Evolutionary conservation across 1,139 yeast genomes (phyloP), one percentile per base, ranked within the genome.

Genomic region (Kodamaea ohmeri): DNA sequence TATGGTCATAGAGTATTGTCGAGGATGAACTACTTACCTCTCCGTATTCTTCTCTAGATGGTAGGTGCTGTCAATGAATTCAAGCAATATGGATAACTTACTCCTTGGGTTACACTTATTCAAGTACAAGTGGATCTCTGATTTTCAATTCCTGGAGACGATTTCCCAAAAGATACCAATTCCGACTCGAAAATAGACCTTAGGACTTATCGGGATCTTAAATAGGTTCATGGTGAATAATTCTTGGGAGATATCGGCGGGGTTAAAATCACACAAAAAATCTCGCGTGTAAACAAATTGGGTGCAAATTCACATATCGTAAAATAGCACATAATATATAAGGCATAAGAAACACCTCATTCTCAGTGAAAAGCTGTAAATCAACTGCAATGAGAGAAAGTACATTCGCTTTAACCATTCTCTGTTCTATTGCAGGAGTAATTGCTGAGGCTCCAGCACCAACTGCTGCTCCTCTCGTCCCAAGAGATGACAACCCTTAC

Each of bases 361-460:
- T 13, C 12, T 6, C 12, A 24, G 12, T 24, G 12, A 9, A 11
- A 24, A n/a, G n/a, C n/a, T n/a, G n/a, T 13, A 24, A n/a, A 5
- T 7, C 14, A 15, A 25, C 25, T 9, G 28, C 28, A 25, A 31
- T 31, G 34, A 31, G 26, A 31, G 14, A 25, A 6, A 5, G n/a
- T n/a, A 21, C 34, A 31, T 21, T 31, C 34, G 34, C 12, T 31
- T 21, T 31, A 7, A 17, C 34, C 5, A 16, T 21, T 8, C 34
- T 31, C 15, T 14, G 4, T 14, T 20, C 34, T 26, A 31, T 31
- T 8, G 18, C 34, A 21, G 19, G n/a, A 5, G 34, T 31, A 7
- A 4, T 31, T 9, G 34, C 34, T 5, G 32, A 29, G 25, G 34
- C 34, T 6, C 34, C 34, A 11, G 34, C 34, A 12, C 34, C 34